A percentile compares a stretch with the other conserved stretches of the same genome.
These are phyloP conservation scores for Jackrogersella minutella DNA, from an alignment of 495 filamentous ascomycete species.

Conservation along the genomic window DNA sequence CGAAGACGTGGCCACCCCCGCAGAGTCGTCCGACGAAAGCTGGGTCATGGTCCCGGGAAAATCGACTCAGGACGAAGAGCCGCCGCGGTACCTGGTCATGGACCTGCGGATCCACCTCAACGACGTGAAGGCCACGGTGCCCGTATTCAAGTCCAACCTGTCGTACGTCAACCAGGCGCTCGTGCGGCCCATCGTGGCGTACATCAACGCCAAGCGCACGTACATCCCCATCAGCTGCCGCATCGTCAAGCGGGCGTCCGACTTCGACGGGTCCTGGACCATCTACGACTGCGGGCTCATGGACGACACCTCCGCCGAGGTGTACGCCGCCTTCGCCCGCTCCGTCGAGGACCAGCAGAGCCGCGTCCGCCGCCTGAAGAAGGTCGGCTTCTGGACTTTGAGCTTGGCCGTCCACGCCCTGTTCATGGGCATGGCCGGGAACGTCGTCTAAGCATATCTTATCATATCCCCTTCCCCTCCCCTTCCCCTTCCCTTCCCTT, in stretches of 20 bases:
- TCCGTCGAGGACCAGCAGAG: slow-evolving; percentile 88
- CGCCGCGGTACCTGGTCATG: slow-evolving; percentile 82
- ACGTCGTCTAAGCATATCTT: slow-evolving; percentile 58
- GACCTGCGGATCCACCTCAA: slow-evolving; percentile 91
- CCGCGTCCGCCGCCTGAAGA: slow-evolving; percentile 85
- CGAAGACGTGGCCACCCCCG: slow-evolving; percentile 8
- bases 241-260: slow-evolving; percentile 82
- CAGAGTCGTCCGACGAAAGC: slow-evolving; percentile 8
- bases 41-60: neutral
- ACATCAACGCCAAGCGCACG: slow-evolving; percentile 91
- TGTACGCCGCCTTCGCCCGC: slow-evolving; percentile 89
- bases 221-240: slow-evolving; percentile 96
- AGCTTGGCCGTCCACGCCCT: slow-evolving; percentile 92
- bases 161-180: slow-evolving; percentile 97
- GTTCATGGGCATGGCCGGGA: slow-evolving; percentile 92
- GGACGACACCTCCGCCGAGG: slow-evolving; percentile 94
- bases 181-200: slow-evolving; percentile 96
- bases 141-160: slow-evolving; percentile 85
- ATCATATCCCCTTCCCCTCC: neutral
- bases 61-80: slow-evolving; percentile 44
- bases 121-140: slow-evolving; percentile 88
- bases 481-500: neutral
- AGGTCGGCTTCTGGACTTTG: slow-evolving; percentile 95
- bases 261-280: slow-evolving; percentile 97
- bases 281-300: slow-evolving; percentile 92